Evolutionary conservation across 805 yeast species (phyloP).

Genomic region (Yamadazyma laniorum): DNA sequence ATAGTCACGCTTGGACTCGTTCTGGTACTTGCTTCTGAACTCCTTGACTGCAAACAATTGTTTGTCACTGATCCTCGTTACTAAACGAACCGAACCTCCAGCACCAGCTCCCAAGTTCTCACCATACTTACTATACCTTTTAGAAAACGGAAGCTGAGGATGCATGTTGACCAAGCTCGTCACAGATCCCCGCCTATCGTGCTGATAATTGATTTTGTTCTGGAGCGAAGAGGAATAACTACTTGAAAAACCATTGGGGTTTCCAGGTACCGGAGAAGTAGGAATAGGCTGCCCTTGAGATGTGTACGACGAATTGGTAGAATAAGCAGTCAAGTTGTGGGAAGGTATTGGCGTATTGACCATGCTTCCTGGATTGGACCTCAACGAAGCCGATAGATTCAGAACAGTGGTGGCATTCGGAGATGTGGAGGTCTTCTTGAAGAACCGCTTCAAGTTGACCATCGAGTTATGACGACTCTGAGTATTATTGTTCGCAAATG

Average conservation of each 20-base stretch:
- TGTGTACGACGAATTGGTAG: constrained; percentile 36
- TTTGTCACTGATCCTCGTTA: constrained; percentile 66
- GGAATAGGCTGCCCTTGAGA: constrained; percentile 19
- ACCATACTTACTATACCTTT: constrained; percentile 71
- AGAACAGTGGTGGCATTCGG: constrained; percentile 9
- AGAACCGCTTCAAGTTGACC: constrained; percentile 74
- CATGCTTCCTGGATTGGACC: constrained; percentile 16
- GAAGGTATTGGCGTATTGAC: constrained; percentile 16
- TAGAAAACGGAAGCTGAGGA: constrained; percentile 29
- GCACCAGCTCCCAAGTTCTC: constrained; percentile 82
- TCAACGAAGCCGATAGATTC: constrained; percentile 25
- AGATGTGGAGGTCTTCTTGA: constrained; percentile 42
- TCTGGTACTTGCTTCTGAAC: constrained; percentile 68
- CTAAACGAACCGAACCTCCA: constrained; percentile 79
- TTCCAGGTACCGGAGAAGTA: constrained; percentile 7
- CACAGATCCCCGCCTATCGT: constrained; percentile 38
- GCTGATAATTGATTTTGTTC: constrained; percentile 26
- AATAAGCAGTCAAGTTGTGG: constrained; percentile 24
- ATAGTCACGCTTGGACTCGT: constrained; percentile 71
- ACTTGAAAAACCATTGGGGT: not conserved
- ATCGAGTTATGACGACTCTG: constrained; percentile 67
- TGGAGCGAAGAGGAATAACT: constrained; percentile 25
- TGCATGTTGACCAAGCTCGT: constrained; percentile 24
- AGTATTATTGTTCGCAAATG: constrained; percentile 16
- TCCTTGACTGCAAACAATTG: constrained; percentile 81